Percentiles rank a stretch among this genome's conserved stretches.
Evolutionary conservation across 2,329 filamentous ascomycete species (phyloP).

Genomic region (Aspergillus jensenii): DNA sequence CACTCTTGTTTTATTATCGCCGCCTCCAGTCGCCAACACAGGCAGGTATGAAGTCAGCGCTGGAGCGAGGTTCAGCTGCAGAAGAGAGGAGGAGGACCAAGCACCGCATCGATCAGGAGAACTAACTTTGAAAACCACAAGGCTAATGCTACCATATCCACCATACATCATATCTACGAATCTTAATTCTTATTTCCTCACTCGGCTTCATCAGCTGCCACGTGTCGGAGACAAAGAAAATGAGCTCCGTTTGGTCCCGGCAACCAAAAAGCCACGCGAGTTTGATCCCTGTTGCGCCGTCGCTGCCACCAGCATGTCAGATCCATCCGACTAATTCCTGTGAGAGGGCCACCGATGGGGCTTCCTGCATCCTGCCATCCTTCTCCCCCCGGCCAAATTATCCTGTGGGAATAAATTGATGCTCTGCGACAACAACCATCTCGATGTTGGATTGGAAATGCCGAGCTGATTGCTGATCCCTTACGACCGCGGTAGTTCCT

Average conservation of each 20-base stretch:
- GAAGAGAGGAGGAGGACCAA: not conserved
- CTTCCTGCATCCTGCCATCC: not conserved
- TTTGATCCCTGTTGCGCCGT: constrained; percentile 4
- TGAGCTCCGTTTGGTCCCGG: constrained; percentile 4
- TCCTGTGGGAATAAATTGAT: not conserved
- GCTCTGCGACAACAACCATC: no score
- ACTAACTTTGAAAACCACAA: no score
- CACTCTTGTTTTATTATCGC: not conserved
- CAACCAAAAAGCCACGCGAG: constrained; percentile 12
- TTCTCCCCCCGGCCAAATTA: not conserved
- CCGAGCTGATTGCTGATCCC: not conserved
- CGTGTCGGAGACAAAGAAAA: constrained; percentile 9
- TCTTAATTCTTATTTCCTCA: not conserved
- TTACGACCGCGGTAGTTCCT: not conserved
- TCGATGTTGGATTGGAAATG: no score
- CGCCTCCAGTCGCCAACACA: not conserved
- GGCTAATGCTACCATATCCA: no score
- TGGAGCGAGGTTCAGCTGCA: not conserved
- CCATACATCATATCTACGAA: not conserved
- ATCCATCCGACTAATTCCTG: no score
- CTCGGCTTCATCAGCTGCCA: constrained; percentile 7
- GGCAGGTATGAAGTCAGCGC: not conserved
- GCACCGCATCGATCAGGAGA: not conserved
- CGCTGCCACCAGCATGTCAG: not conserved
- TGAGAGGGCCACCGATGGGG: no score